Evolutionary conservation across 306 rosid genomes (phyloP).

Genomic region (Sesbania bispinosa): DNA sequence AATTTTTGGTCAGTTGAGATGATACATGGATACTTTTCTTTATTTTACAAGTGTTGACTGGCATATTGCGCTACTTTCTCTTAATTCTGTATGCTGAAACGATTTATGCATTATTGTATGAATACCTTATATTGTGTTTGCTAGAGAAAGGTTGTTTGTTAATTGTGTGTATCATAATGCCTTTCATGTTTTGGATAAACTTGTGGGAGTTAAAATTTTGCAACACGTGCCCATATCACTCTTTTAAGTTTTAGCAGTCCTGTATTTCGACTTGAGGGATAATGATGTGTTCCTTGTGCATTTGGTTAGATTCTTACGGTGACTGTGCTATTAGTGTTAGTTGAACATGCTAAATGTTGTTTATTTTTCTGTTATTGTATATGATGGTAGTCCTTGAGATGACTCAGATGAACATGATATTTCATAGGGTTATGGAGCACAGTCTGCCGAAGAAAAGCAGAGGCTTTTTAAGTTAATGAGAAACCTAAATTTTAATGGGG

Average conservation of each 20-base stretch:
- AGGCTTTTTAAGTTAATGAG: constrained; percentile 89
- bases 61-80: background rate
- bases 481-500: constrained; percentile 90
- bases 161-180: background rate
- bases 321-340: background rate
- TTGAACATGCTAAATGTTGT: background rate
- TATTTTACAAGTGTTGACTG: background rate
- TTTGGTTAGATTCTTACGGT: constrained; percentile 7
- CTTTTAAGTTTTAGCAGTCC: background rate
- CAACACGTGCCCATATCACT: background rate
- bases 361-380: constrained; percentile 7
- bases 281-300: background rate
- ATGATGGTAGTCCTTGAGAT: constrained; percentile 5
- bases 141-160: background rate
- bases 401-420: constrained; percentile 29
- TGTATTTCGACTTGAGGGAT: constrained; percentile 18
- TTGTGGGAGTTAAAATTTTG: background rate
- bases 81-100: background rate
- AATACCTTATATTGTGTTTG: background rate
- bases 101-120: background rate
- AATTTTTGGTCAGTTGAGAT: background rate
- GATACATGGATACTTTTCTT: background rate
- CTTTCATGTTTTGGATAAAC: constrained; percentile 3
- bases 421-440: constrained; percentile 84
- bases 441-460: constrained; percentile 95